Evolutionary conservation across 768 basidiomycete species (phyloP).

Genomic region (Tricholoma terreum): DNA sequence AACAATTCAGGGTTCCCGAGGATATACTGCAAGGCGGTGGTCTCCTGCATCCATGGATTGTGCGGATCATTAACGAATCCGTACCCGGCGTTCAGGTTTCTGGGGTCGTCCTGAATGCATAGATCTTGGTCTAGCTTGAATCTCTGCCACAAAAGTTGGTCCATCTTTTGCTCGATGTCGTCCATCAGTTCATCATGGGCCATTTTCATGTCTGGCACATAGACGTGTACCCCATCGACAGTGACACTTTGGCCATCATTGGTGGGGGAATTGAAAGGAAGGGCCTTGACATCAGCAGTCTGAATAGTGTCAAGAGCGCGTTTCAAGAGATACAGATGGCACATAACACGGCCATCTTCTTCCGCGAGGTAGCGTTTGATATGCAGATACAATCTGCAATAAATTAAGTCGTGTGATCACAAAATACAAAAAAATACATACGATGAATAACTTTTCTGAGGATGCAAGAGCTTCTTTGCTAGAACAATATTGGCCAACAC

Average conservation of each 20-base stretch:
- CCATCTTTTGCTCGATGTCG: neutral
- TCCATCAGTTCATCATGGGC: neutral
- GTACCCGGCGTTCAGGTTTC: neutral
- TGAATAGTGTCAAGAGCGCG: neutral
- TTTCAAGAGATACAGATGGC: neutral
- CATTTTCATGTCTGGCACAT: neutral
- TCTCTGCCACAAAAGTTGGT: too few relatives aligned
- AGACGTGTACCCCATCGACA: neutral
- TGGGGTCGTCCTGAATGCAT: neutral
- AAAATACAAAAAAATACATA: too few relatives aligned
- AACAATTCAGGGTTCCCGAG: too few relatives aligned
- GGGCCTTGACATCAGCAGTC: neutral
- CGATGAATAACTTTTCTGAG: too few relatives aligned
- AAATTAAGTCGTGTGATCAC: neutral
- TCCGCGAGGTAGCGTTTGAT: neutral
- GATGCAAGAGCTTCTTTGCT: neutral
- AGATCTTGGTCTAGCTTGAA: neutral
- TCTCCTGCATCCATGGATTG: neutral
- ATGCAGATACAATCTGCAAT: neutral
- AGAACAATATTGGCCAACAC: neutral
- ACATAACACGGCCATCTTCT: neutral
- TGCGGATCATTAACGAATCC: neutral
- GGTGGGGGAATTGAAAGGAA: neutral
- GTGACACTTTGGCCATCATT: neutral
- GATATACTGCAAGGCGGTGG: neutral